Base-by-base conservation (phyloP, 2,329 filamentous ascomycete genomes). In the Madurella mycetomatis region DNA sequence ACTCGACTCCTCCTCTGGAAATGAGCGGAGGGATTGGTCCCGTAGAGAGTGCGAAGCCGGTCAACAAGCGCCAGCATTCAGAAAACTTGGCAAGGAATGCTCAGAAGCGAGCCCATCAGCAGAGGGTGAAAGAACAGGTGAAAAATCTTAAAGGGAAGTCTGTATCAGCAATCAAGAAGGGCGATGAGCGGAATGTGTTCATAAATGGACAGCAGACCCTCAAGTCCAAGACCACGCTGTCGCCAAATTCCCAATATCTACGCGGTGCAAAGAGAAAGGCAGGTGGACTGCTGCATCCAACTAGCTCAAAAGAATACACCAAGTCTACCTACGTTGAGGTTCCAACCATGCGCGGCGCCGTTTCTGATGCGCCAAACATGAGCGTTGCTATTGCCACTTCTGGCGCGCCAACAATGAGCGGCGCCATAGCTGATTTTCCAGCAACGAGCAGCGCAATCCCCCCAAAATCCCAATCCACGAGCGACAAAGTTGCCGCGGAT, bases 11-110 rank as follows among this genome's bases (percentile, higher is more conserved):
- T 16, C 42, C 49, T 42, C 30, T 58, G 13, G 47, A 39, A 18
- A 60, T 63, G 49, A 53, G 49, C 25, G 62, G 62, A 9, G 62
- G 54, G 16, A 13, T 63, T 2, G 49, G 58, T 11, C 41, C 56
- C 5, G 42, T 25, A n/a, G 4, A n/a, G 1, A 41, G 41, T 13
- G 17, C 8, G 19, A 47, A 45, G 50, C 15, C 19, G 19, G 43
- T 25, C n/a, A 25, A 4, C 5, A 51, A 49, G 17, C 13, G 18
- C 12, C 32, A 46, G 41, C 25, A 15, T 5, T 9, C 49, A 1
- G 45, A 19, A 32, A 49, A 25, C 41, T 16, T 57, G 8, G 55
- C 54, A 2, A 57, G 32, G 50, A 37, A 54, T 37, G 54, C 45
- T 9, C 46, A 47, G 43, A 57, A 57, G 49, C 48, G 49, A 13